Evolutionary conservation across 495 filamentous ascomycete genomes (phyloP), one percentile per base, ranked within the genome.

Genomic region (Trichoderma erinaceum): DNA sequence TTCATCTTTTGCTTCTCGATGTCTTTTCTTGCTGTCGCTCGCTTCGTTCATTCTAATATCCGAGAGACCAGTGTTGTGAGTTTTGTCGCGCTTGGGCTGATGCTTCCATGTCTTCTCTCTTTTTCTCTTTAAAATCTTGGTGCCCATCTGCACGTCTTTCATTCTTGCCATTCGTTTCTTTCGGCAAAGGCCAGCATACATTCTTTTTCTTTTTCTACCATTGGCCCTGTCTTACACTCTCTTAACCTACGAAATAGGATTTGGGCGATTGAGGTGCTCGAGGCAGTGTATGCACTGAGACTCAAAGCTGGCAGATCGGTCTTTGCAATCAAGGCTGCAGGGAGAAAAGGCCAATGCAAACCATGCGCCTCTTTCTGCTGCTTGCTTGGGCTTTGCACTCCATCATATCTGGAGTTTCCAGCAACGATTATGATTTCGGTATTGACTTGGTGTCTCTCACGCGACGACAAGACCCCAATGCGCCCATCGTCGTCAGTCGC

Each of bases 401-500:
- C 35, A 3, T 44, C 4, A 4, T 41, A 2, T 4, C 35, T 44
- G 12, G 11, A 21, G 35, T 41, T 5, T 25, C 35, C 18, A 35
- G 18, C n/a, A 16, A 65, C 16, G 35, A 41, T 27, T 65, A 65
- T 32, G 35, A 65, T 4, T 65, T 65, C 25, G 63, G 63, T 23
- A 68, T 88, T 83, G 84, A 88, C 81, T 66, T 72, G 88, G 65
- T 89, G 84, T 73, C 72, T 88, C 29, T 65, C 35, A 41, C 63
- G 4, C 66, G 44, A 10, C 38, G 66, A 58, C 38, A 32, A 29
- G 52, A 41, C 41, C 12, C 29, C 16, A 23, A 25, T 25, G 27
- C 29, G 41, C 46, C 66, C 25, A 44, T 38, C 35, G 35, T 44
- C 63, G 65, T 56, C 74, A 75, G n/a, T 75, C 75, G 63, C 38